Base-by-base conservation (phyloP, 495 filamentous ascomycete species). In the Annulohypoxylon stygium region DNA sequence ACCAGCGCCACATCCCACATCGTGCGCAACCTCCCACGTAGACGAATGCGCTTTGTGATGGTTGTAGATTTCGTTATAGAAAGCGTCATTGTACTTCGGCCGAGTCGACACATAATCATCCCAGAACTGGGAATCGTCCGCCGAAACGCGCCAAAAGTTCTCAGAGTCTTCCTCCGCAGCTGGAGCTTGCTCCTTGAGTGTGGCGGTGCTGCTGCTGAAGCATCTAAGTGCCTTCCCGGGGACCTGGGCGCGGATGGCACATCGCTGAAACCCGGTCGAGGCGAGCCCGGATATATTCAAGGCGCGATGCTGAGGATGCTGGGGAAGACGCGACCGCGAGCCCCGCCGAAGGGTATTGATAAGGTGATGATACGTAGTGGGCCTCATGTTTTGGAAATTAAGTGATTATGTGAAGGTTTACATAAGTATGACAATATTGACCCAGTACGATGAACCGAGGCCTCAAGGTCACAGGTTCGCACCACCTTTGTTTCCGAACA, bases 1-100 rank as follows among this genome's bases (percentile, higher is more conserved):
- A 16, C 78, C 78, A 1, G 79, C 70, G 20, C 79, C 78, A 23
- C 67, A 69, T 39, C 76, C 79, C 10, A 81, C 67, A 50, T 81
- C 78, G 43, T 78, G 73, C n/a, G 77, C 78, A 16, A 74, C 48
- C 25, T 18, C 18, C 45, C 59, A 69, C 34, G 11, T 34, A 23
- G 34, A 39, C n/a, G 69, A 69, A 23, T 78, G 74, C 8, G 36
- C 58, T 10, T 65, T 34, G 18, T 80, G 78, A 47, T 80, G 77
- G 61, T 60, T 37, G 51, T 73, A 79, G 62, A 80, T 67, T 9
- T 65, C 60, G 4, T 78, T 47, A 63, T 77, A 80, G 25, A 80
- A 75, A 1, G 47, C 26, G 2, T 30, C 57, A 18, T 25, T 51
- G 57, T 68, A 68, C 18, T 16, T 39, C 7, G 65, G 65, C 43